Conservation (phyloP, 495 filamentous ascomycete species). For the Penicillium daleae region DNA sequence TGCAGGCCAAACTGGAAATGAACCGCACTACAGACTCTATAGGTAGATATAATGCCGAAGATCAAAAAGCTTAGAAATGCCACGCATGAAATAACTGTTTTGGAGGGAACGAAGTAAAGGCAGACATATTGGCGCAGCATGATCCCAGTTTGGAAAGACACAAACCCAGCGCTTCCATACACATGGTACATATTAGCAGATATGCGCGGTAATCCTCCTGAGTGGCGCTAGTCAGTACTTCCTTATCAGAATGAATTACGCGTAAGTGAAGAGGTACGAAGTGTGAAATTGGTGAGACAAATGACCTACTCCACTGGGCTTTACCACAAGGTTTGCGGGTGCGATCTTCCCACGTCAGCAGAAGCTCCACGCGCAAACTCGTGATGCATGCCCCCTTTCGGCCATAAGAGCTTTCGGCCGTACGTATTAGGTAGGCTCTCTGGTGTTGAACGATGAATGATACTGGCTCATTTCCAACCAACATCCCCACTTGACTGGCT, state of each 20-base stretch:
- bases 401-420: not conserved
- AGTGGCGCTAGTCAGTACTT: not conserved
- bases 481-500: not conserved
- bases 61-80: not conserved
- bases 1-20: not conserved
- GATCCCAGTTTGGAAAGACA: not conserved
- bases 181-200: not conserved
- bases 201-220: not conserved
- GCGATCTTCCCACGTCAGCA: slow-evolving; percentile 10
- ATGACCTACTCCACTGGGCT: not conserved
- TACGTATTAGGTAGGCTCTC: not conserved
- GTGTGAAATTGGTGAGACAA: not conserved
- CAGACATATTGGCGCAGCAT: not conserved
- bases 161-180: not conserved
- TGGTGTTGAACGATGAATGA: not conserved
- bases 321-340: slow-evolving; percentile 5
- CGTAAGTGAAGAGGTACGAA: not conserved
- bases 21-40: not conserved
- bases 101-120: not conserved
- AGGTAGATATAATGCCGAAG: not conserved
- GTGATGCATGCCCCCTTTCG: slow-evolving; percentile 2
- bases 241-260: not conserved
- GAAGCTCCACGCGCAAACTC: not conserved
- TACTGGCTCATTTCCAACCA: not conserved
- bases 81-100: not conserved